Conservation (phyloP, 2,329 filamentous ascomycete genomes). For the Zelopaecilomyces penicillatus region DNA sequence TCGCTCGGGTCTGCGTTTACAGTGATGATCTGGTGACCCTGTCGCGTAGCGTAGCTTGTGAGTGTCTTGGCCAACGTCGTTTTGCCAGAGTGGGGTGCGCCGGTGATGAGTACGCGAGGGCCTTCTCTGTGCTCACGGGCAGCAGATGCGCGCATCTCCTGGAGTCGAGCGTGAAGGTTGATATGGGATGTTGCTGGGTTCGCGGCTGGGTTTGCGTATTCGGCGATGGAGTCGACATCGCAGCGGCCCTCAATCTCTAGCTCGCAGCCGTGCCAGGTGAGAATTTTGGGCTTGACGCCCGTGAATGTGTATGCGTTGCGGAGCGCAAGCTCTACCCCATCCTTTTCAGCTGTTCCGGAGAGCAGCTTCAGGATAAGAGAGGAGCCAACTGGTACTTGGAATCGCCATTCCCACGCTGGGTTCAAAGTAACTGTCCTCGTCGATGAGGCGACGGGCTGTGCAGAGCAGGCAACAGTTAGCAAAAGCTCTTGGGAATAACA, state of each 20-base stretch:
- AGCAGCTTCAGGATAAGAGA: conserved; percentile 51
- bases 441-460: conserved; percentile 29
- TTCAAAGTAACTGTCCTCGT: conserved; percentile 45
- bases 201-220: conserved; percentile 61
- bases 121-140: conserved; percentile 44
- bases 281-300: conserved; percentile 77
- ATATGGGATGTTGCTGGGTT: conserved; percentile 73
- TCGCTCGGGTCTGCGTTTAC: conserved; percentile 81
- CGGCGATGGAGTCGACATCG: conserved; percentile 47
- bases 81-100: conserved; percentile 72
- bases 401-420: conserved; percentile 68
- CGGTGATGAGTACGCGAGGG: conserved; percentile 77
- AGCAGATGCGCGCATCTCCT: conserved; percentile 59
- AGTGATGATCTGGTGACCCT: conserved; percentile 66
- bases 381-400: conserved; percentile 53
- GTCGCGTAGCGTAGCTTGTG: conserved; percentile 69
- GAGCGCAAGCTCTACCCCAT: conserved; percentile 84
- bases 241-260: conserved; percentile 64
- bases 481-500: conserved; percentile 2
- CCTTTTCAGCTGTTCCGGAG: conserved; percentile 81
- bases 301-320: conserved; percentile 74
- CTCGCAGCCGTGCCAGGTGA: conserved; percentile 85
- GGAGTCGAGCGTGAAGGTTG: conserved; percentile 82
- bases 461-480: conserved; percentile 12
- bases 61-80: conserved; percentile 71